Evolutionary conservation across 2,329 filamentous ascomycete species (phyloP).

Genomic region (Pseudogymnoascus sp.): DNA sequence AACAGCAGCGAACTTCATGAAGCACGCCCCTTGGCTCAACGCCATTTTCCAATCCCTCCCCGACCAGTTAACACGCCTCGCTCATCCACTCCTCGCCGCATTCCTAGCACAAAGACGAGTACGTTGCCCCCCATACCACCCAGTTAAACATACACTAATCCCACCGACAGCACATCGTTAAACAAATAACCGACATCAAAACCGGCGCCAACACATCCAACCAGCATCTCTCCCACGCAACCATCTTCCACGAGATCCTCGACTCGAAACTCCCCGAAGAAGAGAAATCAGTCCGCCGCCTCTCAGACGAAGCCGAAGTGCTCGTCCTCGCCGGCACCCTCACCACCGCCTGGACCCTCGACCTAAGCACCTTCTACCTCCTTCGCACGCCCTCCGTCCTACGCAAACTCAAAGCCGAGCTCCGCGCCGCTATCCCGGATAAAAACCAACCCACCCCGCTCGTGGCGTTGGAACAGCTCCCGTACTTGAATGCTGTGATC

Average conservation of each 20-base stretch:
- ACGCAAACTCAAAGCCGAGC: slow-evolving; percentile 28
- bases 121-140: background rate
- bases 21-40: slow-evolving; percentile 20
- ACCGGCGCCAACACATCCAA: background rate
- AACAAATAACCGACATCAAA: slow-evolving; percentile 4
- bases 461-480: slow-evolving; percentile 22
- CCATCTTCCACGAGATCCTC: slow-evolving; percentile 5
- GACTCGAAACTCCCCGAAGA: background rate
- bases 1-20: slow-evolving; percentile 15
- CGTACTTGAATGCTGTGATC: slow-evolving; percentile 29
- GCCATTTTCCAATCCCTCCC: background rate
- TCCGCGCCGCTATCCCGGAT: slow-evolving; percentile 21
- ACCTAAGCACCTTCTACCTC: slow-evolving; percentile 31
- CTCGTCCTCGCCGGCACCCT: slow-evolving; percentile 31
- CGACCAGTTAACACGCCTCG: background rate
- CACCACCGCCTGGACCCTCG: slow-evolving; percentile 31
- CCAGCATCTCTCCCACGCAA: background rate
- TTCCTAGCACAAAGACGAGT: background rate
- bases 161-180: background rate
- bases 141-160: background rate
- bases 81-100: background rate
- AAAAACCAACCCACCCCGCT: slow-evolving; percentile 11
- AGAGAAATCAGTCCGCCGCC: background rate
- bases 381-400: slow-evolving; percentile 29
- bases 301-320: slow-evolving; percentile 15